Evolutionary conservation across 169 alveolate genomes (phyloP), one percentile per base, ranked within the genome.

Genomic region (Plasmodium reichenowi): DNA sequence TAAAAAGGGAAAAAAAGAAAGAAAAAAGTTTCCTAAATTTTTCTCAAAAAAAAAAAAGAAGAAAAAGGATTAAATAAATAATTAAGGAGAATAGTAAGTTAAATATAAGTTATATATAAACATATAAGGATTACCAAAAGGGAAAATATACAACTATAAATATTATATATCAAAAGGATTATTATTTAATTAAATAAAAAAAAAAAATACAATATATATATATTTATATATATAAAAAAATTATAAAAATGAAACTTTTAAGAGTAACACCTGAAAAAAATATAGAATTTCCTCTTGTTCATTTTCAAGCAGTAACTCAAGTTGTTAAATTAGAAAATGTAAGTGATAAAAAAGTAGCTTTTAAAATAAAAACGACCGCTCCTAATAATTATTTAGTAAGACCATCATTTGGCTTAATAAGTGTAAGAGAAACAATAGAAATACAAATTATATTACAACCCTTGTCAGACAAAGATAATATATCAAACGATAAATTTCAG

Each of bases 391-490:
- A 96, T 88, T 92, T 96, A 47, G 98, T 96, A 2, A 85, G 97
- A 45, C 98, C 98, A 24, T 91, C 96, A 29, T 94, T 95, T 60
- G 98, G 98, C 5, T 80, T 95, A 73, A 93, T 96, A 68, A 93
- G 88, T 74, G 95, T 97, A 17, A 95, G 94, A 7, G 97, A 95
- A 58, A 66, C 93, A 7, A 93, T 90, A 45, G 95, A 93, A 45
- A 91, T 96, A 24, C 98, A 96, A 74, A 95, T 96, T 52, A 96
- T 96, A 50, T 93, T 96, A 20, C 98, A 96, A 86, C 97, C 98
- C 17, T 89, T 95, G 22, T 92, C 96, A 24, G 96, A 94, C 72
- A 95, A 93, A 52, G 97, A 95, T 32, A 94, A 93, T 64, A 88
- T 92, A 43, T 93, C 94, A 22, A 93, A 94, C 43, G 97, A 96